Conservation (phyloP, 768 basidiomycete genomes). For the Grammothele lineata region DNA sequence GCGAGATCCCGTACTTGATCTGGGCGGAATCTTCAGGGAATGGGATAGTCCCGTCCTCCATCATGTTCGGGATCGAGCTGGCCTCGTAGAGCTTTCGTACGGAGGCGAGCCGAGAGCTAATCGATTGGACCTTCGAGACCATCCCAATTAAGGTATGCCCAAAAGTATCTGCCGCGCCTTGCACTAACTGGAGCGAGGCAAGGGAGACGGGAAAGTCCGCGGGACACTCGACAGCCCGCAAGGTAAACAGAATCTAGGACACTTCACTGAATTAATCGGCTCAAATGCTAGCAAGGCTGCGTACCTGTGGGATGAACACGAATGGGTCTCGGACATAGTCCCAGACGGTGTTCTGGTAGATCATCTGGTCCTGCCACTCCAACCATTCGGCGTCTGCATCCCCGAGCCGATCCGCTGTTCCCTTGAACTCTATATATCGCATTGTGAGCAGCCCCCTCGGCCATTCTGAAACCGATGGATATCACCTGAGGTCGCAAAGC, state of each 20-base stretch:
- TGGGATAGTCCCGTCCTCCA: conserved; percentile 4
- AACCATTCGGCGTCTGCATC: conserved; percentile 35
- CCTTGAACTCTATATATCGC: conserved; percentile 28
- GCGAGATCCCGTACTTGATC: conserved; percentile 42
- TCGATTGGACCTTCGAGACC: neutral
- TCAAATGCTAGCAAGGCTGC: conserved; percentile 37
- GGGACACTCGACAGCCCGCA: conserved; percentile 18
- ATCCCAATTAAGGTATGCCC: conserved; percentile 16
- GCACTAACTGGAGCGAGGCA: conserved; percentile 27
- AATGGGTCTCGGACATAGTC: no score
- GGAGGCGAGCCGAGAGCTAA: neutral
- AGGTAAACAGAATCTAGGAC: conserved; percentile 30
- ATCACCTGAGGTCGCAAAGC: conserved; percentile 48
- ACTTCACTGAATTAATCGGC: conserved; percentile 52
- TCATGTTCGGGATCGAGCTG: conserved; percentile 3
- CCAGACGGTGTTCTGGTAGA: no score
- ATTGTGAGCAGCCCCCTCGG: no score
- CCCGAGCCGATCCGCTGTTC: conserved; percentile 27
- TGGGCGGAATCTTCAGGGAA: conserved; percentile 13
- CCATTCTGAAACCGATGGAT: conserved; percentile 16
- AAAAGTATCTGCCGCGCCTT: conserved; percentile 19
- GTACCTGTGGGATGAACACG: conserved; percentile 10
- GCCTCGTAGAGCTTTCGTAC: conserved; percentile 17
- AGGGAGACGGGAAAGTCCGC: conserved; percentile 19
- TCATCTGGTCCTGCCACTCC: conserved; percentile 15